Base-by-base conservation (phyloP, 345 rosid species). In the Citrus maxima region DNA sequence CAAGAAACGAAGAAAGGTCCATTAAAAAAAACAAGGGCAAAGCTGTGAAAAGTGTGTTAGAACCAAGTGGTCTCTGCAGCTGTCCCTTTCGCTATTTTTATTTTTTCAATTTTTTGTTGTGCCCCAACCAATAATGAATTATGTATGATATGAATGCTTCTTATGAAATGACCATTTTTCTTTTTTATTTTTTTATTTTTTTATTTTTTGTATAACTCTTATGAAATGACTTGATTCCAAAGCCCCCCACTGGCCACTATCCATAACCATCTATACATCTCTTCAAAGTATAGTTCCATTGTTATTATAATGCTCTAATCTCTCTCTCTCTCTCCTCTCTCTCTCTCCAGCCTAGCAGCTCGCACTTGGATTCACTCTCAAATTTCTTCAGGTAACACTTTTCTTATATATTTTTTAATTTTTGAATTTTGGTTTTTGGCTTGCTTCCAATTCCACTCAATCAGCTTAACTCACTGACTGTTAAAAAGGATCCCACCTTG, bases 31-130 rank as follows among this genome's bases (percentile, higher is more conserved):
- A n/a, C n/a, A 13, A 32, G 5, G 19, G 55, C 37, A 42, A 4
- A 46, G 61, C 74, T 64, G 56, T 64, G 30, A n/a, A 49, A 67
- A 61, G 61, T 61, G 78, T 34, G 79, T 42, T 32, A 27, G 25
- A 13, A 3, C 7, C 70, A 70, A 70, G 72, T 72, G 59, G n/a
- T 21, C 16, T 28, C 32, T 75, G 62, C 84, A 81, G 75, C 60
- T 67, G 84, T 81, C 84, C 34, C 40, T 21, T 4, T 27, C 18
- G 27, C 25, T 46, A 25, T n/a, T n/a, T 2, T 22, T 14, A 27
- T 62, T 28, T 27, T 30, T 12, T 0, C 0, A 42, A 42, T 42
- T 42, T 42, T 42, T 42, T 3, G 16, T 12, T 12, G 51, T 12
- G 51, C 51, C 10, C 13, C 51, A 12, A 42, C 4, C 16, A 12